phyloP scores from a whole-genome alignment of 1,139 yeast species.

The Pichia terricola region DNA sequence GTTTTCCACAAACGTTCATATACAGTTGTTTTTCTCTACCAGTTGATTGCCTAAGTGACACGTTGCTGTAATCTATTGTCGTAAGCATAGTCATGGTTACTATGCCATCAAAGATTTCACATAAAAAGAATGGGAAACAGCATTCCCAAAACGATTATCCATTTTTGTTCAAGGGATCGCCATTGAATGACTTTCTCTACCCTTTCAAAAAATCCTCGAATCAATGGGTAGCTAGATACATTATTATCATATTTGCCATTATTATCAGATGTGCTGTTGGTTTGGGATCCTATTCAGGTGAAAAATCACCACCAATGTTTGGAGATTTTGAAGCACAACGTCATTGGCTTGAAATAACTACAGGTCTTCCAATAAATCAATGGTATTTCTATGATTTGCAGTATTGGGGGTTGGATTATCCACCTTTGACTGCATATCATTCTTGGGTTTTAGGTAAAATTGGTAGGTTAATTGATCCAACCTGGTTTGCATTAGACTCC shows the following conservation, averaged over 20 bases:
- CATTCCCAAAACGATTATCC: constrained; percentile 13
- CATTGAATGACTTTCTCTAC: constrained; percentile 47
- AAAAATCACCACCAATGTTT: constrained; percentile 58
- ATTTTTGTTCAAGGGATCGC: constrained; percentile 31
- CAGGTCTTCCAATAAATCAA: constrained; percentile 54
- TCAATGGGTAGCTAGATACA: constrained; percentile 84
- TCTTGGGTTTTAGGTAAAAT: constrained; percentile 71
- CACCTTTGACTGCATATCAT: constrained; percentile 93
- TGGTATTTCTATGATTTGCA: constrained; percentile 89
- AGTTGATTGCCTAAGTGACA: too few relatives aligned
- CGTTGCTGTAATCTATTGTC: too few relatives aligned
- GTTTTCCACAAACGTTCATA: too few relatives aligned
- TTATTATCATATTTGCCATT: constrained; percentile 64
- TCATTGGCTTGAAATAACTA: constrained; percentile 94
- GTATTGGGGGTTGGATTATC: constrained; percentile 97
- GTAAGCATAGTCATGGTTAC: too few relatives aligned
- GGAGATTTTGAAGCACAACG: constrained; percentile 98
- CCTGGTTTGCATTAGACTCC: constrained; percentile 65
- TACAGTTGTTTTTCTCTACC: too few relatives aligned
- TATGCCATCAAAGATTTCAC: too few relatives aligned
- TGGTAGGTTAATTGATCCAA: constrained; percentile 51
- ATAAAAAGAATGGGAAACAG: too few relatives aligned
- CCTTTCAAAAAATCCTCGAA: constrained; percentile 65
- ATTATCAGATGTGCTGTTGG: constrained; percentile 81
- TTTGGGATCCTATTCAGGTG: constrained; percentile 79